Conservation (phyloP, 352 stramenopile species). For the Plasmopara muralis region DNA sequence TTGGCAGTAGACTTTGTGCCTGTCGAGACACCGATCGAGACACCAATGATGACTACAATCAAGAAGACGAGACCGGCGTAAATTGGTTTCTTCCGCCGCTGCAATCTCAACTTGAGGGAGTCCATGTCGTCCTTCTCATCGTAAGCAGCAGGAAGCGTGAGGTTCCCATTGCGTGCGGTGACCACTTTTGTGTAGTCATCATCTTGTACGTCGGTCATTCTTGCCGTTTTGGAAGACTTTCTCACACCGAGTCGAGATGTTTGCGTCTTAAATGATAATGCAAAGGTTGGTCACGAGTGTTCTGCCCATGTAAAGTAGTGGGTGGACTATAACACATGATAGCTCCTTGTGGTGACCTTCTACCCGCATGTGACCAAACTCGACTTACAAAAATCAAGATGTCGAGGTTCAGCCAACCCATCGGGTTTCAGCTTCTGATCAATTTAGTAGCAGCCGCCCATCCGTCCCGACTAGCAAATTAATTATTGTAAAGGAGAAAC, state of each 20-base stretch:
- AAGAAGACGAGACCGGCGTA: conserved; percentile 50
- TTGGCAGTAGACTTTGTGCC: conserved; percentile 13
- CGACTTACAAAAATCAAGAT: conserved; percentile 19
- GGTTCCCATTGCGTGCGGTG: conserved; percentile 37
- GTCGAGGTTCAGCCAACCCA: conserved; percentile 11
- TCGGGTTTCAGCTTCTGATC: too few species aligned
- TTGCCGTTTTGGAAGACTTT: neutral
- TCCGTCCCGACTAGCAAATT: too few species aligned
- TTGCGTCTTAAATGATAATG: conserved; percentile 17
- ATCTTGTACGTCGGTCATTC: conserved; percentile 21
- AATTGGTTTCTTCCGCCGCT: conserved; percentile 56
- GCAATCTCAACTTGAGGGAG: conserved; percentile 35
- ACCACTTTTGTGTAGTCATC: conserved; percentile 30
- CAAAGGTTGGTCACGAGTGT: conserved; percentile 9
- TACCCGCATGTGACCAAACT: conserved; percentile 9
- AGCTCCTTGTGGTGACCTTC: neutral
- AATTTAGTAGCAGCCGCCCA: too few species aligned
- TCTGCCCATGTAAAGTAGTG: neutral
- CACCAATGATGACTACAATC: conserved; percentile 42
- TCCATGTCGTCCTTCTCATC: conserved; percentile 51
- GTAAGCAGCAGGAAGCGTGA: conserved; percentile 16
- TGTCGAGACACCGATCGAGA: conserved; percentile 29
- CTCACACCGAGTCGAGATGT: neutral
- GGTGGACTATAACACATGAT: neutral
- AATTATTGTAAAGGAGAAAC: too few species aligned